Evolutionary conservation across 305 asterid genomes (phyloP).

Genomic region (Fraxinus angustifolia): DNA sequence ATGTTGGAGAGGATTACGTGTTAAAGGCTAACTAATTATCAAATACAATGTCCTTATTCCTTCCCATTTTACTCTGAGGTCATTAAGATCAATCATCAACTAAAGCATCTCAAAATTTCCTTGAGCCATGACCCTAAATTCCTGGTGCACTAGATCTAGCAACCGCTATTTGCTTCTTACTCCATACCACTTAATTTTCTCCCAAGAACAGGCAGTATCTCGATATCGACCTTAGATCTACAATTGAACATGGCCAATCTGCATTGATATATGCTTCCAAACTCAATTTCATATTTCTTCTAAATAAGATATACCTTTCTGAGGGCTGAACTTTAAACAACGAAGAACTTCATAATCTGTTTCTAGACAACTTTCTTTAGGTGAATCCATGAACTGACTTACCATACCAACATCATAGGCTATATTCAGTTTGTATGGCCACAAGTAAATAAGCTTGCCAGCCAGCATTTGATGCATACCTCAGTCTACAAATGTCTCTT

Average conservation of each 20-base stretch:
- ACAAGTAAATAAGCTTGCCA: not conserved
- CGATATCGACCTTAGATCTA: not conserved
- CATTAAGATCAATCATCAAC: not conserved
- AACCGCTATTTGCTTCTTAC: not conserved
- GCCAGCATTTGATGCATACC: not conserved
- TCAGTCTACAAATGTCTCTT: not conserved
- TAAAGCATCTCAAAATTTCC: not conserved
- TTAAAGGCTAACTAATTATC: not conserved
- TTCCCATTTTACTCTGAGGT: not conserved
- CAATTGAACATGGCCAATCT: not conserved
- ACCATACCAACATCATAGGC: not conserved
- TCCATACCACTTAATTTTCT: not conserved
- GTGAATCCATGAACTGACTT: not conserved
- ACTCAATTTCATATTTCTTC: not conserved
- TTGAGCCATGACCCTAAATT: not conserved
- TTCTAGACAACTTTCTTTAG: not conserved
- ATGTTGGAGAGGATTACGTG: not conserved
- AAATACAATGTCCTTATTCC: not conserved
- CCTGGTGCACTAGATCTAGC: not conserved
- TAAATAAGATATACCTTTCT: not conserved
- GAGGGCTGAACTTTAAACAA: not conserved
- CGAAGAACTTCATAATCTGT: not conserved
- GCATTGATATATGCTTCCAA: not conserved
- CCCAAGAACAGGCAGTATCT: not conserved
- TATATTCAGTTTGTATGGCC: not conserved